A percentile compares a stretch with the other conserved stretches of the same genome.
phyloP scores from a whole-genome alignment of 2,329 filamentous ascomycete genomes.

The Alternaria viburni region DNA sequence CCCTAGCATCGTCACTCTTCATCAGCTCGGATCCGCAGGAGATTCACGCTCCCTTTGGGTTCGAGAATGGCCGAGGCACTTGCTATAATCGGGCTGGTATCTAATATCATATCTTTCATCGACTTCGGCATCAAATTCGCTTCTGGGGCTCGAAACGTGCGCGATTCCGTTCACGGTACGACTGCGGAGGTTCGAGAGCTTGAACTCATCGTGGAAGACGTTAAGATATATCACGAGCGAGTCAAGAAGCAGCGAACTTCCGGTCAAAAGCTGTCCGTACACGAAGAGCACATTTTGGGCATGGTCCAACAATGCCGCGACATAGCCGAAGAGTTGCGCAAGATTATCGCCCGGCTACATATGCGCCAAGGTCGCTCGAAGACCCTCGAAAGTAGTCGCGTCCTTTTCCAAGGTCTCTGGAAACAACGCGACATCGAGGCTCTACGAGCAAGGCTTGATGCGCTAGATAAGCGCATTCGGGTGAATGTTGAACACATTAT shows the following conservation, averaged over 20 bases:
- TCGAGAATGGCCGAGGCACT: background rate
- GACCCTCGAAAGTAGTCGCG: background rate
- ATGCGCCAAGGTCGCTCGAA: background rate
- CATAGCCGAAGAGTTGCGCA: background rate
- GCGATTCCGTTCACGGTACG: background rate
- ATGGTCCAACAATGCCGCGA: background rate
- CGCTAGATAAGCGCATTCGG: background rate
- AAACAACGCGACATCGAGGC: background rate
- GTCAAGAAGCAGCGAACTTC: rapidly evolving
- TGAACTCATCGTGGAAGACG: background rate
- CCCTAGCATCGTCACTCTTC: background rate
- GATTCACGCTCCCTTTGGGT: rapidly evolving
- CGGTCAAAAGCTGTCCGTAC: background rate
- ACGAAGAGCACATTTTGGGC: background rate
- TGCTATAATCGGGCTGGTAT: background rate
- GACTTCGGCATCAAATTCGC: background rate
- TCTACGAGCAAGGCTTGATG: background rate
- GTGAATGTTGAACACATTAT: background rate
- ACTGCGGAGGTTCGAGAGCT: background rate
- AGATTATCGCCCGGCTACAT: background rate
- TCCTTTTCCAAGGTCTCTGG: background rate
- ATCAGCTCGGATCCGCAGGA: background rate
- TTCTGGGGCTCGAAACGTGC: background rate
- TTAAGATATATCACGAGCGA: background rate
- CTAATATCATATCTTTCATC: background rate